Evolutionary conservation across 2,329 filamentous ascomycete species (phyloP), one percentile per base, ranked within the genome.

Genomic region (Ophiostoma triangulosporum): DNA sequence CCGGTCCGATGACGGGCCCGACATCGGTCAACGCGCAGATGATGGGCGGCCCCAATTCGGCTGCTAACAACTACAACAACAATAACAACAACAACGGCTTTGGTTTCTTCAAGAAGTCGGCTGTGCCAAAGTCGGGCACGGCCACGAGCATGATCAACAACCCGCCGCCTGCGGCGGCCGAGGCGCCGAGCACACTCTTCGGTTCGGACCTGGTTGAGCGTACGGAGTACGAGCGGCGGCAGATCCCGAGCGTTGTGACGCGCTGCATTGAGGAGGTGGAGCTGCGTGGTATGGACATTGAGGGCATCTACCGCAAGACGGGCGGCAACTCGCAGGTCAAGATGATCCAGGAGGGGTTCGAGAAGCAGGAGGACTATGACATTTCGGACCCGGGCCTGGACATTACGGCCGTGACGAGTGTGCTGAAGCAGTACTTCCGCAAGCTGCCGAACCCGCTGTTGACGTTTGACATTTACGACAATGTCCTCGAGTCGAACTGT

Each of bases 221-320:
- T 58, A 84, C 88, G 63, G 89, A 95, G 50, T 89, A 80, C 63
- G 93, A 98, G 68, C 87, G 86, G 58, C 83, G 86, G 52, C 83
- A 91, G 62, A 91, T 98, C 57, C 93, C 93, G 48, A 84, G 82
- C 58, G 87, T 98, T 27, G 87, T 98, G 43, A 91, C 83, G 48
- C 85, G 89, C 48, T 98, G 93, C 68, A 95, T 98, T 60, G 88
- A 95, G 65, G 91, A 98, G 69, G 93, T 98, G 36, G 93, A 98
- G 68, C 72, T 93, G 22, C 83, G 93, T 65, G 93, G 91, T 69
- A 95, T 98, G 88, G 90, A 97, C 62, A 80, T 94, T 61, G 93
- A 97, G 70, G 93, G 93, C 58, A 95, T 98, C 62, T 98, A 98
- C 71, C 83, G 93, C 63, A 98, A 98, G 75, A 95, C 90, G 50